Evolutionary conservation across 495 filamentous ascomycete genomes (phyloP).

Genomic region (Staphylotrichum longicolle): DNA sequence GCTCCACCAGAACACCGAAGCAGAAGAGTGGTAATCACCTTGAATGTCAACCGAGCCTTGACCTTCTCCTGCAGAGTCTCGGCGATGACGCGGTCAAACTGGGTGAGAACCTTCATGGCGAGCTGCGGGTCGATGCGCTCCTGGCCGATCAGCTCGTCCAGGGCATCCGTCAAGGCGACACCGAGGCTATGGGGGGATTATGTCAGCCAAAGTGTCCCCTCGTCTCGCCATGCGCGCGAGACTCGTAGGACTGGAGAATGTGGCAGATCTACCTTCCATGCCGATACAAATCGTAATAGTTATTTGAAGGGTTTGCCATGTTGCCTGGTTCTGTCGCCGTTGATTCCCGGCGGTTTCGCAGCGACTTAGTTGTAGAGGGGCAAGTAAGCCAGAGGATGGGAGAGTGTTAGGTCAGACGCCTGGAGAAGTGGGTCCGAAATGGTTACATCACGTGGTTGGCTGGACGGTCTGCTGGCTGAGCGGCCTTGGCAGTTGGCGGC

Average conservation of each 20-base stretch:
- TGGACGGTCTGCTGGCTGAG: not conserved
- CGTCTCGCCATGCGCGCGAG: not conserved
- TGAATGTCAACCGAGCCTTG: slow-evolving; percentile 87
- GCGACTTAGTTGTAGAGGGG: slow-evolving; percentile 13
- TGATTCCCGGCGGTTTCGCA: slow-evolving; percentile 12
- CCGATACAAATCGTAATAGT: slow-evolving; percentile 95
- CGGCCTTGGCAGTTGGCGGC: slow-evolving; percentile 25
- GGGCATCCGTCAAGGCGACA: slow-evolving; percentile 85
- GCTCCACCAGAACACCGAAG: not conserved
- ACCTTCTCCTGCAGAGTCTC: slow-evolving; percentile 88
- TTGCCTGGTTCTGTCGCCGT: slow-evolving; percentile 18
- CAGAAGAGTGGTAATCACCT: slow-evolving; percentile 58
- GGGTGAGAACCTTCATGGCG: slow-evolving; percentile 92
- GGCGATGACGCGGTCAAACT: slow-evolving; percentile 87
- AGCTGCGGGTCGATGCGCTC: slow-evolving; percentile 95
- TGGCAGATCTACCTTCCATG: slow-evolving; percentile 75
- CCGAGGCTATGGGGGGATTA: slow-evolving; percentile 68
- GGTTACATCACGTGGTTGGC: slow-evolving; percentile 17
- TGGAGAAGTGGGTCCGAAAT: not conserved
- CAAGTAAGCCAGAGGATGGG: not conserved
- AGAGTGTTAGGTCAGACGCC: not conserved
- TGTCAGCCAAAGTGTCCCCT: slow-evolving; percentile 18
- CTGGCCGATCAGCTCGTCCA: slow-evolving; percentile 91
- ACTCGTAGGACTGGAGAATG: not conserved
- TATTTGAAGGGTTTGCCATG: slow-evolving; percentile 38